Evolutionary conservation across 179 eudicot genomes (phyloP).

Genomic region (Corrigiola litoralis): DNA sequence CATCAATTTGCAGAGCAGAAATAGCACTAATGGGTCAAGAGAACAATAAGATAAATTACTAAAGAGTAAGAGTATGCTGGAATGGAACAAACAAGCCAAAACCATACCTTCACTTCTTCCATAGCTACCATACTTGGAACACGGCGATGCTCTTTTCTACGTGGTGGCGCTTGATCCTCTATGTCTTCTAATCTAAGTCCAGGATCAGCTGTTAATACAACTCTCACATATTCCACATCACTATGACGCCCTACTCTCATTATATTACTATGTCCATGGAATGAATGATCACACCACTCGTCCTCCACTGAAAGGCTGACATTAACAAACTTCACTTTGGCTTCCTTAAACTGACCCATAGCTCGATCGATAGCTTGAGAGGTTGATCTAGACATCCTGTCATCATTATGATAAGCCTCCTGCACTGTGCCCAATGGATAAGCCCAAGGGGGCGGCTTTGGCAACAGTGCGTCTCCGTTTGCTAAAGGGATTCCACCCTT

Average conservation of each 20-base stretch:
- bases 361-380: constrained; percentile 97
- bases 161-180: constrained; percentile 77
- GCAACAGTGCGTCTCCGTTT: constrained; percentile 89
- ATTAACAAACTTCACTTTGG: constrained; percentile 82
- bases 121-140: constrained; percentile 97
- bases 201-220: constrained; percentile 84
- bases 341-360: constrained; percentile 84
- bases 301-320: constrained; percentile 69
- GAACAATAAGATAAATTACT: neutral
- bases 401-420: constrained; percentile 63
- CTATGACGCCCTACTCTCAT: constrained; percentile 29
- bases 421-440: constrained; percentile 74
- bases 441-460: constrained; percentile 99
- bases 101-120: constrained; percentile 93
- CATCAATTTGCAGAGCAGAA: too few species aligned
- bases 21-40: neutral
- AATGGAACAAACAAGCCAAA: neutral
- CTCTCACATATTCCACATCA: constrained; percentile 77
- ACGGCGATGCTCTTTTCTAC: constrained; percentile 93
- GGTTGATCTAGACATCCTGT: constrained; percentile 87
- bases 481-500: constrained; percentile 95
- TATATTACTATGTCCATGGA: constrained; percentile 33
- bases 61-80: neutral
- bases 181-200: constrained; percentile 84
- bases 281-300: constrained; percentile 36